Base-by-base conservation (phyloP, 257 asterid species). In the Lithospermum erythrorhizon region DNA sequence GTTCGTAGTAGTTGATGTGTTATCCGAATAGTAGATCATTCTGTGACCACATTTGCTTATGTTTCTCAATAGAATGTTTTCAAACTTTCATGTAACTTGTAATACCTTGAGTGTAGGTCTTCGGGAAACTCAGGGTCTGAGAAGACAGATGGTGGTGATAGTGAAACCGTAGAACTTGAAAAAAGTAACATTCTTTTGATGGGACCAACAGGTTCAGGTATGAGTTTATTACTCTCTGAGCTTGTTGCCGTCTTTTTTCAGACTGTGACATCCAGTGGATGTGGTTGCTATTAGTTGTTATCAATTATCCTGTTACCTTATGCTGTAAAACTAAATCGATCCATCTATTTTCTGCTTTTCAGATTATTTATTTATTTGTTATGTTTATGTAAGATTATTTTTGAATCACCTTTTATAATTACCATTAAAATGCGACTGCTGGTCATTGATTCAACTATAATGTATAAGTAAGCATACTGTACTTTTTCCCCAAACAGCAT, bases 141-240 rank as follows among this genome's bases (percentile, higher is more conserved):
- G 37, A 81, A 77, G 58, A 35, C 67, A 16, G 95, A 86, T 53
- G 77, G 78, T 48, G 64, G 78, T 4, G 97, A 86, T 63, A 52
- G 57, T 68, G 97, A 89, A 71, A 64, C 76, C 4, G 97, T 89
- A 63, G 99, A 93, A 72, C 87, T 93, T 65, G 99, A 93, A 82
- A 93, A 93, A 76, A 93, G 99, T 81, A 93, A 93, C 82, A 84
- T 93, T 77, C 97, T 93, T 74, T 65, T 93, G 65, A 84, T 93
- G 97, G 99, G 99, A 58, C 99, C 99, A 2, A 93, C 99, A 41
- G 99, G 99, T 68, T 93, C 99, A 84, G 99, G 99, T 93, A 56
- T 17, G 60, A 56, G 60, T 24, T 56, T 21, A 22, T 56, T 56
- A 2, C 20, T 56, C 16, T 13, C 37, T 56, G 37, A 56, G 37